These are phyloP conservation scores for Scheffersomyces cryptocercus DNA, from an alignment of 1,139 yeast genomes.

Conservation along the genomic window DNA sequence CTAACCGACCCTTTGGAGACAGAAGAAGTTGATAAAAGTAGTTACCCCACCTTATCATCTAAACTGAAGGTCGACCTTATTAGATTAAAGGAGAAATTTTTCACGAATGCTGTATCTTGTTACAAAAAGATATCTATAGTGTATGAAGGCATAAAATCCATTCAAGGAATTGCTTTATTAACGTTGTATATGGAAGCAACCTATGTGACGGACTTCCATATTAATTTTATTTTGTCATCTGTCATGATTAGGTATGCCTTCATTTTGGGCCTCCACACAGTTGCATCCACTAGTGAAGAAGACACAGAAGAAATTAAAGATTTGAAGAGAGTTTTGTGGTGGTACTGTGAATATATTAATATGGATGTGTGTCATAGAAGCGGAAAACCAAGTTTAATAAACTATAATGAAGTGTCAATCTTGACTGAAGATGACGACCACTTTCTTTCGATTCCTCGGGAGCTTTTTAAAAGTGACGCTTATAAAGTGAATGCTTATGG, in stretches of 20 bases:
- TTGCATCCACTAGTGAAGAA: constrained; percentile 9
- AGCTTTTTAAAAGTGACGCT: constrained; percentile 3
- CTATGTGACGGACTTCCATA: constrained; percentile 23
- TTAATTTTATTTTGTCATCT: constrained; percentile 20
- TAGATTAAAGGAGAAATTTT: constrained; percentile 10
- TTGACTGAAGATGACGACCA: constrained; percentile 11
- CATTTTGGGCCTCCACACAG: constrained; percentile 20
- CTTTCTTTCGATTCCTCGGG: constrained; percentile 8
- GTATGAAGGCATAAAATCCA: constrained; percentile 16
- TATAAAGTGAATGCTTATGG: background rate
- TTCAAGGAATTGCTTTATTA: constrained; percentile 13
- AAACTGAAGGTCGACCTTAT: constrained; percentile 1
- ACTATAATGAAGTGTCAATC: constrained; percentile 17
- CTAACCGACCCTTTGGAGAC: constrained; percentile 2
- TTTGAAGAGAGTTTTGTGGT: constrained; percentile 19
- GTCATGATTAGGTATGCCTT: constrained; percentile 22
- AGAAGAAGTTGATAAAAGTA: background rate
- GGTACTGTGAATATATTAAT: constrained; percentile 22
- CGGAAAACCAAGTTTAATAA: constrained; percentile 20
- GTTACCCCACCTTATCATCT: constrained; percentile 4
- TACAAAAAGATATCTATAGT: constrained; percentile 20
- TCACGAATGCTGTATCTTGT: constrained; percentile 18
- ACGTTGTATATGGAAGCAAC: constrained; percentile 22
- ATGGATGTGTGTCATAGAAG: constrained; percentile 22
- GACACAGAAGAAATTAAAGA: constrained; percentile 9